Evolutionary conservation across 805 yeast species (phyloP).

Genomic region (Pichia deserticola): DNA sequence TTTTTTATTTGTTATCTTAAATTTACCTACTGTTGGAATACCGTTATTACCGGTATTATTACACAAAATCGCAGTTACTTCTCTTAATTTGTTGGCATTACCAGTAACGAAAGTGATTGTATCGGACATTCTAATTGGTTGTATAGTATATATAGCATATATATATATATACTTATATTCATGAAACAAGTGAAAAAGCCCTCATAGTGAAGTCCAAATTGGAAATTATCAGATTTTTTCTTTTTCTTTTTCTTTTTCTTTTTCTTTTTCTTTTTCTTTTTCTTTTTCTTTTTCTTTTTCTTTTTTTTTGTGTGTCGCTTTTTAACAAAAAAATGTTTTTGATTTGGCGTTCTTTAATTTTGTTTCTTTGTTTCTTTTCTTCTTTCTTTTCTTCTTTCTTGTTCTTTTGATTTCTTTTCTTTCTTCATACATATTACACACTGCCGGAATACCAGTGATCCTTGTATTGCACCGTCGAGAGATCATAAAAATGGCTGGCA

Average conservation of each 20-base stretch:
- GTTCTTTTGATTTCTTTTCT: slow-evolving; percentile 7
- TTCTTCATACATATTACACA: slow-evolving; percentile 24
- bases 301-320: too few species aligned
- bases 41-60: slow-evolving; percentile 19
- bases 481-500: slow-evolving; percentile 36
- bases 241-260: background rate
- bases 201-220: too few species aligned
- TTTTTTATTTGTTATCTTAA: slow-evolving; percentile 49
- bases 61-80: slow-evolving; percentile 69
- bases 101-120: slow-evolving; percentile 49
- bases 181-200: too few species aligned
- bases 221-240: background rate
- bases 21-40: slow-evolving; percentile 38
- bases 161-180: too few species aligned
- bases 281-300: background rate
- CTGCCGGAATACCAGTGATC: slow-evolving; percentile 38
- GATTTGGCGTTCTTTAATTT: background rate
- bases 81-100: slow-evolving; percentile 78
- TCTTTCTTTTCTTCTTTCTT: background rate
- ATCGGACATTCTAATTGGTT: slow-evolving; percentile 10
- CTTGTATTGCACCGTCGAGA: slow-evolving; percentile 24
- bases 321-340: too few species aligned
- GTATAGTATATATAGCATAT: too few species aligned
- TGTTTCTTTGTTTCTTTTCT: background rate
- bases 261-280: background rate